Percentiles rank a stretch among this genome's conserved stretches.
Conservation (phyloP, 2,329 filamentous ascomycete species). For the Clonostachys rosea region DNA sequence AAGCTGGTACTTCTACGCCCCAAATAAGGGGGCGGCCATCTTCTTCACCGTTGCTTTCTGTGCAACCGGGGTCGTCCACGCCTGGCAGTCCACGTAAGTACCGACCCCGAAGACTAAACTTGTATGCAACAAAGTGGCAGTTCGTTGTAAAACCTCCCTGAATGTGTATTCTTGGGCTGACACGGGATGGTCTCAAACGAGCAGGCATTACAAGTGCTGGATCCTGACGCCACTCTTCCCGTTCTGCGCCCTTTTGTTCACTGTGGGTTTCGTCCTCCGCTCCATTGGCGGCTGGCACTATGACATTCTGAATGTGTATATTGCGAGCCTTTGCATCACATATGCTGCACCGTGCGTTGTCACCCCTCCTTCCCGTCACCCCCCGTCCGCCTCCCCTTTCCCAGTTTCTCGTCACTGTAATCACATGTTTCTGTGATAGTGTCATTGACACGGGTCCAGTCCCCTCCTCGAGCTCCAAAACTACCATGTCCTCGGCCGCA, state of each 20-base stretch:
- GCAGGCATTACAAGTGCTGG: conserved; percentile 52
- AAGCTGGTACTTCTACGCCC: conserved; percentile 40
- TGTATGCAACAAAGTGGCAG: no score
- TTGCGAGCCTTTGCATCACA: conserved; percentile 24
- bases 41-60: conserved; percentile 39
- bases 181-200: not conserved
- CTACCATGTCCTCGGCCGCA: conserved; percentile 55
- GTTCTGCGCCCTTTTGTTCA: conserved; percentile 49
- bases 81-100: conserved; percentile 42
- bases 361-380: no score
- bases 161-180: not conserved
- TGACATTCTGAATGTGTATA: conserved; percentile 20
- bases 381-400: not conserved
- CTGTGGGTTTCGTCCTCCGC: conserved; percentile 46
- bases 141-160: no score
- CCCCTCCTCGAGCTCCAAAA: conserved; percentile 57
- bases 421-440: not conserved
- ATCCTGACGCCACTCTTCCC: conserved; percentile 48
- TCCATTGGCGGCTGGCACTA: conserved; percentile 21
- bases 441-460: conserved; percentile 14
- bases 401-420: not conserved
- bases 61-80: conserved; percentile 27
- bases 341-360: conserved; percentile 24
- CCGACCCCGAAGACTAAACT: not conserved
- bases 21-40: conserved; percentile 40